A percentile compares a stretch with the other conserved stretches of the same genome.
These are phyloP conservation scores for Flaveria floridana DNA, from an alignment of 140 eudicot genomes.

Conservation along the genomic window DNA sequence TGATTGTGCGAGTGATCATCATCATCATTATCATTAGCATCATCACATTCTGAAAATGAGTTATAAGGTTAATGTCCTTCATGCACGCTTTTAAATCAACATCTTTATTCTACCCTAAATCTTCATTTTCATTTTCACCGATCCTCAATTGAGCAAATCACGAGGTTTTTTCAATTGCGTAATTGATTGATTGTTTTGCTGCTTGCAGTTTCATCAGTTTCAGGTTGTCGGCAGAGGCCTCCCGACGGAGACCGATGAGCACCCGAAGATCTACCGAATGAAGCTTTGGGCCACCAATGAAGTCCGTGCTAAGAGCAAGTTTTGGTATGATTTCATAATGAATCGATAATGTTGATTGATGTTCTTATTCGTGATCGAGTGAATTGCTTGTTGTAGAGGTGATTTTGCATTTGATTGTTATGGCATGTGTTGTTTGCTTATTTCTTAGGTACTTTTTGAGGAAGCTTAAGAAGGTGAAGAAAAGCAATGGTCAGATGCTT, in stretches of 20 bases:
- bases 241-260: constrained; percentile 75
- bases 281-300: constrained; percentile 97
- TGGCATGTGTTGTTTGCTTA: background rate
- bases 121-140: too few relatives aligned
- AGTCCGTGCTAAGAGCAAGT: constrained; percentile 87
- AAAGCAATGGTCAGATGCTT: constrained; percentile 87
- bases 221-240: constrained; percentile 88
- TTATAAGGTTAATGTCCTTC: too few relatives aligned
- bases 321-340: constrained; percentile 48
- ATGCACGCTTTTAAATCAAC: too few relatives aligned
- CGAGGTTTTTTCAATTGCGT: background rate
- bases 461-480: constrained; percentile 89
- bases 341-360: too few relatives aligned
- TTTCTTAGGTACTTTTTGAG: constrained; percentile 69
- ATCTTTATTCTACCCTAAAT: too few relatives aligned
- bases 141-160: background rate
- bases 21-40: too few relatives aligned
- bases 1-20: too few relatives aligned
- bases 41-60: too few relatives aligned
- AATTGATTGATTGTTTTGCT: background rate
- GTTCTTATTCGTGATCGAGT: too few relatives aligned
- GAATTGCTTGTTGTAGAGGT: too few relatives aligned
- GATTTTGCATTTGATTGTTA: background rate
- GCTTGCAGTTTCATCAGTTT: constrained; percentile 76
- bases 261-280: constrained; percentile 94